Evolutionary conservation across 2,329 filamentous ascomycete species (phyloP).

Genomic region (Neonectria neomacrospora): DNA sequence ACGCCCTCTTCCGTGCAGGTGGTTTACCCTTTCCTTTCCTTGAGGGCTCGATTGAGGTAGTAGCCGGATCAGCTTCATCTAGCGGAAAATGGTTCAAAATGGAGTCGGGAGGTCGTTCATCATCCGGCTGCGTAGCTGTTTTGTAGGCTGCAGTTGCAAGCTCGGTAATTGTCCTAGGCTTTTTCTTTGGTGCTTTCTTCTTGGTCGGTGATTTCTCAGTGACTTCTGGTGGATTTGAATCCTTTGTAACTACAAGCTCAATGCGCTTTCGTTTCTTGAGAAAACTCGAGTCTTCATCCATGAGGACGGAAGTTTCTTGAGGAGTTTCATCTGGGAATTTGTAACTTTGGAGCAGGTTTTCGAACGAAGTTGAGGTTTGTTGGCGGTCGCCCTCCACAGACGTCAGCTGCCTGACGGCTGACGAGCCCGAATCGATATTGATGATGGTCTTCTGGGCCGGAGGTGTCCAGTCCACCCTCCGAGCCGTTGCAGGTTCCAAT

Average conservation of each 20-base stretch:
- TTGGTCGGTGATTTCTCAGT: conserved; percentile 53
- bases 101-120: conserved; percentile 49
- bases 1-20: conserved; percentile 48
- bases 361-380: conserved; percentile 56
- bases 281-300: conserved; percentile 47
- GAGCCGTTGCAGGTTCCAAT: conserved; percentile 62
- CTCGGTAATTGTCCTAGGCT: conserved; percentile 80
- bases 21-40: conserved; percentile 49
- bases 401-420: conserved; percentile 32
- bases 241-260: conserved; percentile 57
- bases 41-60: conserved; percentile 10
- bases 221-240: conserved; percentile 36
- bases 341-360: conserved; percentile 56
- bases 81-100: conserved; percentile 57
- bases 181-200: conserved; percentile 71
- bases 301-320: conserved; percentile 24
- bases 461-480: conserved; percentile 76
- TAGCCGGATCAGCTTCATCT: conserved; percentile 4
- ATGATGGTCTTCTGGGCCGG: conserved; percentile 55
- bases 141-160: conserved; percentile 78
- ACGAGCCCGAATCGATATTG: conserved; percentile 47
- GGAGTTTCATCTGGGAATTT: conserved; percentile 47
- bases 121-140: conserved; percentile 47
- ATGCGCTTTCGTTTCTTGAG: conserved; percentile 68
- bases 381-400: conserved; percentile 22